Base-by-base conservation (phyloP, 495 filamentous ascomycete genomes). In the Talaromyces stipitatus region DNA sequence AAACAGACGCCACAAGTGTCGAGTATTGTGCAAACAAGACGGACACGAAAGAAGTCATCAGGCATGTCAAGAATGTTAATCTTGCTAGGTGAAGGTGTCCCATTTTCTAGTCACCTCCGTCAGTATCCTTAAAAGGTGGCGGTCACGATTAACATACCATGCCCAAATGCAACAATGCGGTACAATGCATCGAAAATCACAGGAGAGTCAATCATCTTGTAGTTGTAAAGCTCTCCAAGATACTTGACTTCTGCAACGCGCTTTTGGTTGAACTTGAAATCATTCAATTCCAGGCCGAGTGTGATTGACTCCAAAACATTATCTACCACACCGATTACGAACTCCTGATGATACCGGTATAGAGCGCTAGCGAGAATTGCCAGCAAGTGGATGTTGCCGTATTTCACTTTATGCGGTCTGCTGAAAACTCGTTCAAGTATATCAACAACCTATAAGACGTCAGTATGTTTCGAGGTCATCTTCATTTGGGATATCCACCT, bases 1-100 rank as follows among this genome's bases (percentile, higher is more conserved):
- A 96, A 99, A 72, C 90, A 97, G 70, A 92, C 86, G 48, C 94
- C 94, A 64, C 95, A 97, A 5, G 91, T 96, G 72, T 99, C 94
- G 3, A 99, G 82, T 18, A 97, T 74, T 4, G 86, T 91, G 52
- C 91, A 89, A 29, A 92, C 88, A 30, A 99, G 76, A 18, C 94
- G 89, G 65, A 97, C 86, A 23, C 94, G 85, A 74, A 99, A 99
- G 71, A 87, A 97, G 65, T 99, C 94, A 69, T 99, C 95, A 0
- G 89, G 90, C 66, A 89, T 73, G 70, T 99, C 94, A 41, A 97
- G 78, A 12, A 77, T 73, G 54, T 84, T 92, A 23, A 86, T 70
- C 12, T 80, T 83, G 43, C 89, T 91, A 32, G 89, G 86, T 20
- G 87, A 78, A 0, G 95, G 91, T 20, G 87, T 88, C 3, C 94